These are phyloP conservation scores for Flaveria sonorensis DNA, from an alignment of 129 eudicot genomes.

Conservation along the genomic window DNA sequence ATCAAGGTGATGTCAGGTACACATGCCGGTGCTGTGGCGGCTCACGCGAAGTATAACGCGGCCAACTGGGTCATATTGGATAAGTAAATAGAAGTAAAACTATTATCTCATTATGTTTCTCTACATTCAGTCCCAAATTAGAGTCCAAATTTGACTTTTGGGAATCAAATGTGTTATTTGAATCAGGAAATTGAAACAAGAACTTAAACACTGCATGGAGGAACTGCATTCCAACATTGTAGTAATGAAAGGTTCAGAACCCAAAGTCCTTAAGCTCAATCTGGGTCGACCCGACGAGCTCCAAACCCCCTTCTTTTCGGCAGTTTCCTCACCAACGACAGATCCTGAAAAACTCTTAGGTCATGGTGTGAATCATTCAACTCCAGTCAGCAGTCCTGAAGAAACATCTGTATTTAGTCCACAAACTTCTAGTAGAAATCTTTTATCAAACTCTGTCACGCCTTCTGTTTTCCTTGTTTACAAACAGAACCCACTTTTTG, in stretches of 20 bases:
- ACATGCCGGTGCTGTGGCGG: slow-evolving; percentile 74
- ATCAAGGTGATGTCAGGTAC: slow-evolving; percentile 71
- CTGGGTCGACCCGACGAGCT: slow-evolving; percentile 50
- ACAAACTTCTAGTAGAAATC: slow-evolving; percentile 43
- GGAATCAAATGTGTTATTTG: slow-evolving; percentile 16
- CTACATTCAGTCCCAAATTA: slow-evolving; percentile 16
- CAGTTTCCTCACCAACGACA: slow-evolving; percentile 63
- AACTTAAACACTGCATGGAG: slow-evolving; percentile 73
- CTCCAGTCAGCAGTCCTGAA: slow-evolving; percentile 96
- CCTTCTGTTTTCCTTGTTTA: slow-evolving; percentile 52
- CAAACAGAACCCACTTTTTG: slow-evolving; percentile 85
- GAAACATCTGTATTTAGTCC: slow-evolving; percentile 56
- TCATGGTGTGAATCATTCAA: slow-evolving; percentile 67
- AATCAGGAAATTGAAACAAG: slow-evolving; percentile 76
- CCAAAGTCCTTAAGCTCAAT: slow-evolving; percentile 83
- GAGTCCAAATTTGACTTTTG: not conserved
- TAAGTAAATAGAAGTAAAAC: slow-evolving; percentile 81
- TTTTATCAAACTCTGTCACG: slow-evolving; percentile 49
- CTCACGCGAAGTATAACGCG: slow-evolving; percentile 74
- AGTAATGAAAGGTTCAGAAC: slow-evolving; percentile 74
- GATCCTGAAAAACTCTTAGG: slow-evolving; percentile 47
- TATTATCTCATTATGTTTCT: slow-evolving; percentile 46
- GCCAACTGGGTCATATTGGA: slow-evolving; percentile 97
- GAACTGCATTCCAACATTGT: slow-evolving; percentile 84
- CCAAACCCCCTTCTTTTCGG: slow-evolving; percentile 80